These are phyloP conservation scores for Tephrocybe sp. DNA, from an alignment of 768 basidiomycete genomes.

Conservation along the genomic window DNA sequence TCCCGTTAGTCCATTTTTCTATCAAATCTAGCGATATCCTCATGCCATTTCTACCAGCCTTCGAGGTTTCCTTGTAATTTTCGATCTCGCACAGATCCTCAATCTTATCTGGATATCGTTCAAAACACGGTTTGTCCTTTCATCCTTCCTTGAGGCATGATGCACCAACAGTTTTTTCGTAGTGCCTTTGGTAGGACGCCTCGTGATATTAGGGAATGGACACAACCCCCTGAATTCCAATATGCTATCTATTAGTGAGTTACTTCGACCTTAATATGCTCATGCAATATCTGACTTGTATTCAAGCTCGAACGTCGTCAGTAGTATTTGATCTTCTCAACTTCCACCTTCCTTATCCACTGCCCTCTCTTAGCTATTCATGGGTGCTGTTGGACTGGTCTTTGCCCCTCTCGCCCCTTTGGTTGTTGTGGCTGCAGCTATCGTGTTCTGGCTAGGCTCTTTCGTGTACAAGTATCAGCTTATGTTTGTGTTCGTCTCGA, in stretches of 20 bases:
- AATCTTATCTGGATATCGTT: conserved; percentile 86
- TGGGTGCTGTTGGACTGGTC: conserved; percentile 90
- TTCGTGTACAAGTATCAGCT: conserved; percentile 96
- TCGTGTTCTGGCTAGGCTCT: conserved; percentile 86
- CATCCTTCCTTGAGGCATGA: not conserved
- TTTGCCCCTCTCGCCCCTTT: conserved; percentile 95
- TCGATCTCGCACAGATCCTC: conserved; percentile 94
- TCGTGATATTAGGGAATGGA: conserved; percentile 88
- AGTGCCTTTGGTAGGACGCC: conserved; percentile 87
- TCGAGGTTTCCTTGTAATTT: conserved; percentile 91
- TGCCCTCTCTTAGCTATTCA: conserved; percentile 58
- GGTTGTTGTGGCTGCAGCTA: conserved; percentile 76
- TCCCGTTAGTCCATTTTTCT: conserved; percentile 65
- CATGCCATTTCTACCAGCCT: conserved; percentile 45
- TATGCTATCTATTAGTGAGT: conserved; percentile 84
- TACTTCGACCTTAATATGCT: not conserved
- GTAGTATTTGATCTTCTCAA: conserved; percentile 20
- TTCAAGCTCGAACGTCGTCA: conserved; percentile 55
- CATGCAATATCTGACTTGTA: conserved; percentile 9
- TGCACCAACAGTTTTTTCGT: not conserved
- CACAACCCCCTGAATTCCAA: conserved; percentile 86
- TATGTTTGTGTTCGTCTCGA: conserved; percentile 90
- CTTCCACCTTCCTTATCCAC: not conserved
- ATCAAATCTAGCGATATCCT: not conserved
- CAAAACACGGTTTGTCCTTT: conserved; percentile 65